Base-by-base conservation (phyloP, 2,329 filamentous ascomycete species). In the Aciculosporium take region DNA sequence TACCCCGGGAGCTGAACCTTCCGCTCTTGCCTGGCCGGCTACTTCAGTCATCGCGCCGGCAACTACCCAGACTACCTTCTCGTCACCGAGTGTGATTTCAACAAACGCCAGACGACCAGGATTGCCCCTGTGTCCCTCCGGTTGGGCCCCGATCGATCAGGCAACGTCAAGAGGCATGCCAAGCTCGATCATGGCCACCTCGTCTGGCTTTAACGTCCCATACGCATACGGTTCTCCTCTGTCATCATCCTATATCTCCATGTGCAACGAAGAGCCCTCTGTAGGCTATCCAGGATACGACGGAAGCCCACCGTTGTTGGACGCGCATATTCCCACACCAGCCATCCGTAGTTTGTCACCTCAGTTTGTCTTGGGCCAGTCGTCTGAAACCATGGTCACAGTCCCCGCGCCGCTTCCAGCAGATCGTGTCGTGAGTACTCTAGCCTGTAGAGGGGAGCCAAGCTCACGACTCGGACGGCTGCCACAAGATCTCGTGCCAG, bases 321-420 rank as follows among this genome's bases (percentile, higher is more conserved):
- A 56, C 40, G 45, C 60, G 29, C 56, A 61, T 33, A 54, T 58
- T 33, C 61, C 62, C 45, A 47, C 55, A 49, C 61, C 59, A 53
- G 58, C 65, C 54, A 62, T 71, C 61, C 67, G 68, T 64, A 67
- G 64, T 57, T 59, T 64, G 48, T 67, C 67, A 53, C 67, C 69
- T 58, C 60, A 61, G 53, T 54, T 64, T 51, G 61, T 65, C 49
- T 60, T 64, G 54, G 60, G 63, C 54, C 63, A 66, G 58, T 61
- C 61, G 50, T 61, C 62, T 58, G 69, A 70, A 56, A 62, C 64
- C 58, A 50, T 73, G 61, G 62, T 70, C 56, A 65, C 64, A 50
- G 52, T 65, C 48, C 55, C 66, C 42, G 53, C 62, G 46, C 53
- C 65, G 45, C 51, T 66, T 45, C 56, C 62, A 40, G 44, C 54